phyloP scores from a whole-genome alignment of 225 moss, liverwort and hornwort genomes.

The Polytrichum commune region DNA sequence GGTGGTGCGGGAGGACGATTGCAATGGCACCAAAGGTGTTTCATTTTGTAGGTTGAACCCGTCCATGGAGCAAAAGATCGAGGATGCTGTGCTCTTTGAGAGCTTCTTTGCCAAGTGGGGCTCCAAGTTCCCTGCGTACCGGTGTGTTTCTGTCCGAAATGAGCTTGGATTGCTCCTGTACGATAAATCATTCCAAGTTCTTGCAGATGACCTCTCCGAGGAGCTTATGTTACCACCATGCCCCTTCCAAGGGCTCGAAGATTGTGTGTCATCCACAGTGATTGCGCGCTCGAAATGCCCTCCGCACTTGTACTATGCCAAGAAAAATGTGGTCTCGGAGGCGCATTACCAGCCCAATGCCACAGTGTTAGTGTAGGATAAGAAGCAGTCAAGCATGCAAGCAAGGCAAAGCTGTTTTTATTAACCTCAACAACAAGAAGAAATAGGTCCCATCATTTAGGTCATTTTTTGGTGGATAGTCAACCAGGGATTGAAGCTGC shows the following conservation, averaged over 20 bases:
- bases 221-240: conserved; percentile 46
- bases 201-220: conserved; percentile 44
- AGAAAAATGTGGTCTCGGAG: conserved; percentile 42
- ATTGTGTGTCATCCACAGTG: conserved; percentile 22
- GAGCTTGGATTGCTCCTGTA: conserved; percentile 38
- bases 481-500: neutral
- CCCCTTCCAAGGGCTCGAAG: conserved; percentile 40
- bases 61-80: conserved; percentile 45
- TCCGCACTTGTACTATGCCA: conserved; percentile 23
- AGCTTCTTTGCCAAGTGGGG: conserved; percentile 54
- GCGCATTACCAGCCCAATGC: conserved; percentile 44
- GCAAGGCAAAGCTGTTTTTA: neutral
- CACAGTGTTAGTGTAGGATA: conserved; percentile 32
- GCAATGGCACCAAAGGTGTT: conserved; percentile 37
- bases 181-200: conserved; percentile 39
- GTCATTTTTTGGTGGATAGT: conserved; percentile 5
- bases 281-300: conserved; percentile 8
- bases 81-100: conserved; percentile 46
- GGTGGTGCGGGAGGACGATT: conserved; percentile 51
- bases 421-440: neutral
- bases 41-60: conserved; percentile 52
- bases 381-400: neutral
- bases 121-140: conserved; percentile 37
- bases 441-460: neutral
- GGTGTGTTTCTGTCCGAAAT: conserved; percentile 32